phyloP scores from a whole-genome alignment of 1,284 basidiomycete genomes.

The Sporisorium graminicola region DNA sequence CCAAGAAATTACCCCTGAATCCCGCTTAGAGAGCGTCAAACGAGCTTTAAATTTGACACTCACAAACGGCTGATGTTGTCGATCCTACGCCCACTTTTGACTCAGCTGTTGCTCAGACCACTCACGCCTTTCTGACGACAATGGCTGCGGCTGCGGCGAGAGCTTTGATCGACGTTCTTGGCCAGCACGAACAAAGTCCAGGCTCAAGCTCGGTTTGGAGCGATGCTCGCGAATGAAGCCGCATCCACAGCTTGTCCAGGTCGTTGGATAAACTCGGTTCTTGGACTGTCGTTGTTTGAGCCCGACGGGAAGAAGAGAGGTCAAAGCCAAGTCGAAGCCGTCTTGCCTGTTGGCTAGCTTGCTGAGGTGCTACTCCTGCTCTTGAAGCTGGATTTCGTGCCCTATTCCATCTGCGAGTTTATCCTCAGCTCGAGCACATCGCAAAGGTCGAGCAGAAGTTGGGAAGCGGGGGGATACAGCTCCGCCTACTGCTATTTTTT shows the following conservation, averaged over 20 bases:
- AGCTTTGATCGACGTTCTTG: neutral
- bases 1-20: neutral
- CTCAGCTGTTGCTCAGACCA: neutral
- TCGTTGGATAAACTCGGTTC: no score
- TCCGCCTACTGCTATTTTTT: neutral
- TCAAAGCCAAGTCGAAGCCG: neutral
- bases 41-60: neutral
- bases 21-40: slow-evolving; percentile 1
- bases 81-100: neutral
- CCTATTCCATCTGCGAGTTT: no score
- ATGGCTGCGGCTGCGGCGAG: neutral
- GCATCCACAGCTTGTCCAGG: no score
- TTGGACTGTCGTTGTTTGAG: no score
- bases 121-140: no score
- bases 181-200: neutral
- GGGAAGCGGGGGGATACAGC: neutral
- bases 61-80: neutral
- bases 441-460: no score
- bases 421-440: no score
- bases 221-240: no score
- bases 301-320: neutral
- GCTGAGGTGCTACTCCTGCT: no score
- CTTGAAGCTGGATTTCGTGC: no score
- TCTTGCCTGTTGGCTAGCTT: no score
- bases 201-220: no score